phyloP scores from a whole-genome alignment of 1,284 basidiomycete genomes.

The Mycosarcoma maydis region DNA sequence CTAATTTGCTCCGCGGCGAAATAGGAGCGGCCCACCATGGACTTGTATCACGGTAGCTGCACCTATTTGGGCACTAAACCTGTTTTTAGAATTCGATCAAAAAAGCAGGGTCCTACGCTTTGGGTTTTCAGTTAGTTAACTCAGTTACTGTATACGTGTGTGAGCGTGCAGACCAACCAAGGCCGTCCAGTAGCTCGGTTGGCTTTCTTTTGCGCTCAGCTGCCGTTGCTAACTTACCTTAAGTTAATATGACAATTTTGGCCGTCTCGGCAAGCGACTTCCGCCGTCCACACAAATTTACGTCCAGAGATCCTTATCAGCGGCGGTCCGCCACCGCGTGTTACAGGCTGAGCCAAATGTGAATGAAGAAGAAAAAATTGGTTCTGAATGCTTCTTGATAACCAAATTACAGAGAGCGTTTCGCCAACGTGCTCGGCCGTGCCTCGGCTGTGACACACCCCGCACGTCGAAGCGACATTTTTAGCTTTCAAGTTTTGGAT shows the following conservation, averaged over 20 bases:
- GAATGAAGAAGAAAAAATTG: not conserved
- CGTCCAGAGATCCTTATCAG: conserved; percentile 22
- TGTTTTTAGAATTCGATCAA: not conserved
- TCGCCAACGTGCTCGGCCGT: not conserved
- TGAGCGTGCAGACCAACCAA: conserved; percentile 21
- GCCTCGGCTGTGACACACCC: not conserved
- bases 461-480: no score
- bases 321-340: conserved; percentile 24
- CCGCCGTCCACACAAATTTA: not conserved
- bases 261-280: conserved; percentile 10
- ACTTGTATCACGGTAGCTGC: not conserved
- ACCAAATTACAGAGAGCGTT: not conserved
- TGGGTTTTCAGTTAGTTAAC: no score
- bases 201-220: no score
- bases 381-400: no score
- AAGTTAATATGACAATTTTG: conserved; percentile 32
- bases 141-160: no score
- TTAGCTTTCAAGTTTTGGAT: no score
- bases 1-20: conserved; percentile 17
- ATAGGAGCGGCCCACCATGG: conserved; percentile 13
- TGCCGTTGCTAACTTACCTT: no score
- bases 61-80: not conserved
- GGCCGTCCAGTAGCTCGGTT: no score
- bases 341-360: not conserved
- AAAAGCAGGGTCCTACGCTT: conserved; percentile 22